Evolutionary conservation across 106 monocot species (phyloP).

Genomic region (Dendrobium chrysotoxum): DNA sequence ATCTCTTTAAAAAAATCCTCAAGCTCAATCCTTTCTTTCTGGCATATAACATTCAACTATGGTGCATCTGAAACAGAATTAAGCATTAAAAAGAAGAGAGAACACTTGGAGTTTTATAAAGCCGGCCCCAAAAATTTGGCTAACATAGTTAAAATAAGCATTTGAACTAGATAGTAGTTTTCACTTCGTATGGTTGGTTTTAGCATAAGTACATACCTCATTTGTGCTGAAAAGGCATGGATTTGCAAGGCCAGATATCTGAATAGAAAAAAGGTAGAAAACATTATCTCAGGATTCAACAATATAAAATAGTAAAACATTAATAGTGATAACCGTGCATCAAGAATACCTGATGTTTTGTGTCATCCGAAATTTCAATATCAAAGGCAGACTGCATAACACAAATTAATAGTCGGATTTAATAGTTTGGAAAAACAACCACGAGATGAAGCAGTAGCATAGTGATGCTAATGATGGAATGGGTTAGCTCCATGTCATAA

Average conservation of each 20-base stretch:
- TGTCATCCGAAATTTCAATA: constrained; percentile 46
- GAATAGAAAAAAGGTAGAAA: constrained; percentile 17
- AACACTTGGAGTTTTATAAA: neutral
- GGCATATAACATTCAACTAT: too few relatives aligned
- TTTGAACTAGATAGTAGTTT: neutral
- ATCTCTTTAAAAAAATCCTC: too few relatives aligned
- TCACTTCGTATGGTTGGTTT: neutral
- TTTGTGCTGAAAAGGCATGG: constrained; percentile 72
- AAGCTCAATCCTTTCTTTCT: too few relatives aligned
- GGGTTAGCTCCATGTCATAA: neutral
- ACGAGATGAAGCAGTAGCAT: neutral
- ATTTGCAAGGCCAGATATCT: constrained; percentile 90
- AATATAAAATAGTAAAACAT: neutral
- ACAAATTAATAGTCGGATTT: neutral
- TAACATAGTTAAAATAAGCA: neutral
- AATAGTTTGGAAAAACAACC: neutral
- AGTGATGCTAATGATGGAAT: neutral
- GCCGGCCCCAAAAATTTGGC: neutral
- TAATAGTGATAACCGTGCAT: neutral
- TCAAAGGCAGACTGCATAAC: constrained; percentile 72
- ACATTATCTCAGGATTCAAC: neutral
- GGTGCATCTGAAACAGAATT: neutral
- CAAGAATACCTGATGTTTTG: constrained; percentile 54
- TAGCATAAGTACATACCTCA: constrained; percentile 48
- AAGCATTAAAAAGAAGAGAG: neutral